These are phyloP conservation scores for Backusella sp. DNA, from an alignment of 192 early-diverging fungal genomes.

Conservation along the genomic window DNA sequence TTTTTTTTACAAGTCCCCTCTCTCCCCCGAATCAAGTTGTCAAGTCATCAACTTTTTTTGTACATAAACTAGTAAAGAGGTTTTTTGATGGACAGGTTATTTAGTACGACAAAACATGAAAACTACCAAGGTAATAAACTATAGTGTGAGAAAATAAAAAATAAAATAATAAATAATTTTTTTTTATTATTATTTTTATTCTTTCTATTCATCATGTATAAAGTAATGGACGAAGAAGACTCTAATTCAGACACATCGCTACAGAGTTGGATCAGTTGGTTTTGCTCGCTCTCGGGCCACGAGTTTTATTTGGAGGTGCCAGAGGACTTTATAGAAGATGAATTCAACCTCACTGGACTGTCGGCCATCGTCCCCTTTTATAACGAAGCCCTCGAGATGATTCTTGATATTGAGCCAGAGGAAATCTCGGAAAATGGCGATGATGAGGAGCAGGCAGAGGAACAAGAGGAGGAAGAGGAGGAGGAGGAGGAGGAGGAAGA, in stretches of 20 bases:
- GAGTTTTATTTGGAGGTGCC: constrained; percentile 82
- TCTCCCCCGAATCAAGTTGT: not conserved
- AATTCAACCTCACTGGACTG: constrained; percentile 97
- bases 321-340: constrained; percentile 91
- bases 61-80: not conserved
- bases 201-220: not conserved
- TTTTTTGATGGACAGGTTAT: constrained; percentile 11
- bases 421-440: constrained; percentile 23
- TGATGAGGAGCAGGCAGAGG: constrained; percentile 23
- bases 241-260: constrained; percentile 19
- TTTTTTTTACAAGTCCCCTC: not conserved
- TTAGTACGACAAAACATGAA: constrained; percentile 2
- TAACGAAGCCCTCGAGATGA: constrained; percentile 93
- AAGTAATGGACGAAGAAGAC: constrained; percentile 13
- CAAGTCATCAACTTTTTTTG: not conserved
- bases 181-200: not conserved
- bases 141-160: not conserved
- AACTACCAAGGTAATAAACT: not conserved
- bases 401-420: constrained; percentile 77
- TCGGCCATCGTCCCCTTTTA: constrained; percentile 81
- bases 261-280: constrained; percentile 72
- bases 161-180: not conserved
- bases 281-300: constrained; percentile 72
- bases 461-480: not conserved
- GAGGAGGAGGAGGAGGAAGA: not conserved